These are phyloP conservation scores for Cryptococcus sp. DNA, from an alignment of 1,284 basidiomycete species.

Conservation along the genomic window DNA sequence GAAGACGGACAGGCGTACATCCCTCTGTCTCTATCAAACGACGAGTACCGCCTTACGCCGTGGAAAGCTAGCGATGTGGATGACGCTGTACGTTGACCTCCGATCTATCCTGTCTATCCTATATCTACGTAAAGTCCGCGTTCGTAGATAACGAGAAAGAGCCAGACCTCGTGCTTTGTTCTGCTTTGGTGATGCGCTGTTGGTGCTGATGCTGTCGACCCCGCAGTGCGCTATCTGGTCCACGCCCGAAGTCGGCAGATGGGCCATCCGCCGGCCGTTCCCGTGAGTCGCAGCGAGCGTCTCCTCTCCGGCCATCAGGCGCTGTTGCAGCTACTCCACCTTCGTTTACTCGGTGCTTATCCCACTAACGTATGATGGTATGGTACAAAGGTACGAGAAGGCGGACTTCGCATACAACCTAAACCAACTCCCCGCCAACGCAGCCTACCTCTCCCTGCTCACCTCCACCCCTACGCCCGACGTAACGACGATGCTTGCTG, in stretches of 20 bases:
- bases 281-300: constrained; percentile 12
- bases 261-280: constrained; percentile 13
- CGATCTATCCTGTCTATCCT: neutral
- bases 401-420: neutral
- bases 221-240: constrained; percentile 10
- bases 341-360: neutral
- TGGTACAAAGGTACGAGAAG: neutral
- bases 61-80: constrained; percentile 13
- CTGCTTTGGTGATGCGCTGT: neutral
- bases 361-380: no score
- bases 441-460: neutral
- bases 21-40: neutral
- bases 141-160: no score
- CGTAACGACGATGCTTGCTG: neutral
- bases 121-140: neutral
- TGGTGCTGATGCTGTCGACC: neutral
- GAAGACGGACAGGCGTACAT: neutral
- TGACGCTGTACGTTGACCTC: constrained; percentile 7
- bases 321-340: neutral
- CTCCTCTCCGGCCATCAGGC: neutral
- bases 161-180: no score
- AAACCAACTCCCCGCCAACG: neutral
- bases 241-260: constrained; percentile 17
- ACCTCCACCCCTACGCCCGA: neutral
- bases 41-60: constrained; percentile 8